A percentile compares a stretch with the other conserved stretches of the same genome.
Conservation (phyloP, 2,329 filamentous ascomycete species). For the Tolypocladium tropicale region DNA sequence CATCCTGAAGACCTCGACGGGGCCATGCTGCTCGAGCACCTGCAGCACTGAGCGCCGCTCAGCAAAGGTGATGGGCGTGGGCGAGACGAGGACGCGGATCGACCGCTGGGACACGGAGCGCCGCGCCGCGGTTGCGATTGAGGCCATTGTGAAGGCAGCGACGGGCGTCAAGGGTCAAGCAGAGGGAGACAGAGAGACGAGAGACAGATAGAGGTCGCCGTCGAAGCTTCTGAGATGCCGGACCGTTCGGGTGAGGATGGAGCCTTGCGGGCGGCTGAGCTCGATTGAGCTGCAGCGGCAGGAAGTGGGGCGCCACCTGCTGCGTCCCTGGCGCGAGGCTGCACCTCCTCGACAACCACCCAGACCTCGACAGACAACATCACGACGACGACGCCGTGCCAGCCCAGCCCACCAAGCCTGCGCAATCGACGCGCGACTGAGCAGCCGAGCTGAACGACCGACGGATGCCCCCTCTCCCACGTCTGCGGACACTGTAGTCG, state of each 20-base stretch:
- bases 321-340: not conserved
- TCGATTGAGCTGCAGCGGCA: not conserved
- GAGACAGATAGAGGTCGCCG: too few relatives aligned
- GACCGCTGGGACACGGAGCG: constrained; percentile 19
- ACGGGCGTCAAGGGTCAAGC: not conserved
- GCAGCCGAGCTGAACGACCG: not conserved
- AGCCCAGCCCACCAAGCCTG: not conserved
- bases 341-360: not conserved
- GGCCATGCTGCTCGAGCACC: constrained; percentile 36
- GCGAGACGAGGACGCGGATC: constrained; percentile 42
- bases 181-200: too few relatives aligned
- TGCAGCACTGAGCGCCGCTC: constrained; percentile 46
- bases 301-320: not conserved
- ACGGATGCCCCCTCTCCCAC: constrained; percentile 4
- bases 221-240: not conserved
- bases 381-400: not conserved
- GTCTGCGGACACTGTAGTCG: not conserved
- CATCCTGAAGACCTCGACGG: constrained; percentile 41
- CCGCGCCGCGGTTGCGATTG: constrained; percentile 3
- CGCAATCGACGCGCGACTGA: not conserved
- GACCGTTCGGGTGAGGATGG: not conserved
- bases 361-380: not conserved
- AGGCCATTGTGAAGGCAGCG: constrained; percentile 3
- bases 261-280: not conserved
- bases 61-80: constrained; percentile 38